Conservation (phyloP, 495 filamentous ascomycete species). For the Polyplosphaeria fusca region DNA sequence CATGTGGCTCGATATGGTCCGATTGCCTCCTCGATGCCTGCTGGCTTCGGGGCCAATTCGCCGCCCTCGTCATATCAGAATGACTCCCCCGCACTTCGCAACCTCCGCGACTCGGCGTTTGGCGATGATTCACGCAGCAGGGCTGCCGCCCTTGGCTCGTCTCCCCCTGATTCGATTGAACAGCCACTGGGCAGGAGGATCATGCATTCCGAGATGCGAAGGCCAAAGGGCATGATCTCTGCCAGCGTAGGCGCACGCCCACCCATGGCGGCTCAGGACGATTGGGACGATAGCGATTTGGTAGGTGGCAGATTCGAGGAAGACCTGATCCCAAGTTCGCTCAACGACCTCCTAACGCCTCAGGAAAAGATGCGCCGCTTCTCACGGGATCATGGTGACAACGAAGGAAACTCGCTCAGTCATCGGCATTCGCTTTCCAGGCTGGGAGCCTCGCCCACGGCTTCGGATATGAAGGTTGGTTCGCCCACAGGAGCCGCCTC, state of each 20-base stretch:
- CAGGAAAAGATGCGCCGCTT: slow-evolving; percentile 82
- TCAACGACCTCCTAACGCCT: slow-evolving; percentile 89
- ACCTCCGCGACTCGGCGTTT: slow-evolving; percentile 80
- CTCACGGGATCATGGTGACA: slow-evolving; percentile 62
- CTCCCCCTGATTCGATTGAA: slow-evolving; percentile 58
- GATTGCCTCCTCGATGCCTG: slow-evolving; percentile 87
- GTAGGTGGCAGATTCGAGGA: slow-evolving; percentile 75
- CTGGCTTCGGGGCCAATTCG: slow-evolving; percentile 80
- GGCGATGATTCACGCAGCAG: slow-evolving; percentile 55
- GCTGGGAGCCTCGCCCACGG: slow-evolving; percentile 48
- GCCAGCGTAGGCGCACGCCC: slow-evolving; percentile 69
- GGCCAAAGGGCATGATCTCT: slow-evolving; percentile 63
- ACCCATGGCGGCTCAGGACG: slow-evolving; percentile 59
- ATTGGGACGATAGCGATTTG: slow-evolving; percentile 51
- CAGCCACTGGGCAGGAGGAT: slow-evolving; percentile 67
- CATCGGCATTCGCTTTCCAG: slow-evolving; percentile 60
- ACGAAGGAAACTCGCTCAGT: slow-evolving; percentile 37
- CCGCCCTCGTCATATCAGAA: slow-evolving; percentile 70
- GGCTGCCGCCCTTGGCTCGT: slow-evolving; percentile 57
- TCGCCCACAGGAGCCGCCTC: slow-evolving; percentile 64
- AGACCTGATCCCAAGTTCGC: slow-evolving; percentile 79
- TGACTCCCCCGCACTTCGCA: slow-evolving; percentile 71
- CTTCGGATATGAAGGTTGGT: slow-evolving; percentile 65
- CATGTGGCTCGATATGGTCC: slow-evolving; percentile 85
- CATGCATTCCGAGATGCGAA: slow-evolving; percentile 80